Conservation (phyloP, 2,329 filamentous ascomycete species). For the Rachicladosporium sp. region DNA sequence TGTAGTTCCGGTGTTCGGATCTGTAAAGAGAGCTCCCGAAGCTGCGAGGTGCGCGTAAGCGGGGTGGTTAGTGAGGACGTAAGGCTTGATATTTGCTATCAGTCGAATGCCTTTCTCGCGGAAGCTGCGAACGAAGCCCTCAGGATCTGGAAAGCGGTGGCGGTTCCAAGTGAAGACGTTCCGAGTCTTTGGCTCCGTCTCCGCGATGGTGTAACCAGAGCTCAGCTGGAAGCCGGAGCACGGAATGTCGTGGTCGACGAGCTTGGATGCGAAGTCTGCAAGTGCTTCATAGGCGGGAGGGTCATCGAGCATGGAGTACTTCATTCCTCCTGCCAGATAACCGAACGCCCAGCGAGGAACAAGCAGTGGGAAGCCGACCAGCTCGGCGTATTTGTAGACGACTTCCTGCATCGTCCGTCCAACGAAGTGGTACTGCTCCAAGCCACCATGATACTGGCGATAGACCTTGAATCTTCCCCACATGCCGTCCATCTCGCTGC, state of each 20-base stretch:
- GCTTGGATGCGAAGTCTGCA: conserved; percentile 47
- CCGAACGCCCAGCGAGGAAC: conserved; percentile 63
- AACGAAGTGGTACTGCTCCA: conserved; percentile 59
- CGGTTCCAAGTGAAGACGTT: conserved; percentile 63
- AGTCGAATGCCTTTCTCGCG: conserved; percentile 54
- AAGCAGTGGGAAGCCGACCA: conserved; percentile 55
- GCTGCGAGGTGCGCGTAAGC: conserved; percentile 50
- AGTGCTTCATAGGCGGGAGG: conserved; percentile 45
- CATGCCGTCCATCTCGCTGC: conserved; percentile 62
- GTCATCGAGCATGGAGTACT: conserved; percentile 46
- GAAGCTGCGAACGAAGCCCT: conserved; percentile 49
- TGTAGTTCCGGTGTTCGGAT: conserved; percentile 35
- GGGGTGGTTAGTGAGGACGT: conserved; percentile 54
- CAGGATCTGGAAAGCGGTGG: conserved; percentile 57
- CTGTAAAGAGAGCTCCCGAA: conserved; percentile 50
- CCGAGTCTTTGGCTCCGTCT: conserved; percentile 54
- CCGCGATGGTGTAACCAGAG: conserved; percentile 58
- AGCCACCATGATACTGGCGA: conserved; percentile 57
- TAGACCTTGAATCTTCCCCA: conserved; percentile 67
- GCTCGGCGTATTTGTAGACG: conserved; percentile 51
- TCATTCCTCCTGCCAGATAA: conserved; percentile 57
- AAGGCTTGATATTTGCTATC: conserved; percentile 62
- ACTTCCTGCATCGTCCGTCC: conserved; percentile 55
- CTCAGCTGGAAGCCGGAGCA: conserved; percentile 63
- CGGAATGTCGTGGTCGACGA: conserved; percentile 54